phyloP scores from a whole-genome alignment of 2,329 filamentous ascomycete genomes.

The Ilyonectria mors-panacis region DNA sequence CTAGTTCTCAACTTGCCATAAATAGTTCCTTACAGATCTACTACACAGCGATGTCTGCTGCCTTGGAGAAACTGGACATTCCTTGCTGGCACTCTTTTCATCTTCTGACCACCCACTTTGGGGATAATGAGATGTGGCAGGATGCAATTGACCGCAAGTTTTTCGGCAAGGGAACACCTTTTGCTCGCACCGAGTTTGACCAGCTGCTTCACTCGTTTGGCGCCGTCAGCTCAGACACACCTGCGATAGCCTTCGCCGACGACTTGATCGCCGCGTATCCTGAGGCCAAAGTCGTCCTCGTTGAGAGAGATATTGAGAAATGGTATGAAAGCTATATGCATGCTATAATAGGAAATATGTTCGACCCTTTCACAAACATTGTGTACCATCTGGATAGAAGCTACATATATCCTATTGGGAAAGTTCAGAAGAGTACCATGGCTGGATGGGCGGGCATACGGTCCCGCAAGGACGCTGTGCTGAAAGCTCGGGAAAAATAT shows the following conservation, averaged over 20 bases:
- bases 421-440: constrained; percentile 14
- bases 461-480: constrained; percentile 9
- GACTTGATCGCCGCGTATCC: constrained; percentile 28
- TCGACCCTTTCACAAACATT: constrained; percentile 3
- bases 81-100: constrained; percentile 38
- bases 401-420: constrained; percentile 14
- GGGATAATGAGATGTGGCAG: constrained; percentile 43
- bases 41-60: constrained; percentile 32
- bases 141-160: constrained; percentile 41
- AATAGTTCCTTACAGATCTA: background rate
- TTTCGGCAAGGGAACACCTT: constrained; percentile 27
- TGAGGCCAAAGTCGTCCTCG: constrained; percentile 25
- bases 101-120: constrained; percentile 39
- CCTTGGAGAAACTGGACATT: constrained; percentile 35
- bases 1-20: background rate
- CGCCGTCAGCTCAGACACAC: constrained; percentile 58
- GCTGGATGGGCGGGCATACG: constrained; percentile 24
- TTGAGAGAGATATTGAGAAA: constrained; percentile 15
- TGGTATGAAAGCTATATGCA: constrained; percentile 34
- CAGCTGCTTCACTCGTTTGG: constrained; percentile 40
- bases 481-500: constrained; percentile 21
- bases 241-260: constrained; percentile 47
- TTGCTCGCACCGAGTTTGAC: constrained; percentile 36
- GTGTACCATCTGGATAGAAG: constrained; percentile 17
- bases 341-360: constrained; percentile 22